Conservation (phyloP, 108 stramenopile genomes). For the Aurantiochytrium sp. region DNA sequence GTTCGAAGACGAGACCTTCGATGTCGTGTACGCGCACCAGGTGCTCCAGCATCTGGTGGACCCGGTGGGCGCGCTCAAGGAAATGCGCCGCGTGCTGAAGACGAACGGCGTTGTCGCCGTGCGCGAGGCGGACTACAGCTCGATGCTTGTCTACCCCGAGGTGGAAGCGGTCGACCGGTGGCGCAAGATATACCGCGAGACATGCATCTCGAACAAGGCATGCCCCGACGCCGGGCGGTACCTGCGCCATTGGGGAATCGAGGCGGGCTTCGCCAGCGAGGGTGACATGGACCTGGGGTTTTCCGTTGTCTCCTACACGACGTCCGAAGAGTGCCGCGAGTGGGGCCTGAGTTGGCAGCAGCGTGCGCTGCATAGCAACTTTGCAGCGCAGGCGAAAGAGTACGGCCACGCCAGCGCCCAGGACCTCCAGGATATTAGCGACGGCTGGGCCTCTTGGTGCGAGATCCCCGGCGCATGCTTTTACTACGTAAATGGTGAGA, state of each 20-base stretch:
- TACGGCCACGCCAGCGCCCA: neutral
- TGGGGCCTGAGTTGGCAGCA: neutral
- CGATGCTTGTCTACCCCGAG: neutral
- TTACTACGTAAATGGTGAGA: constrained; percentile 27
- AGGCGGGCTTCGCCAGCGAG: neutral
- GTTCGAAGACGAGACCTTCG: constrained; percentile 18
- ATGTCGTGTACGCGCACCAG: neutral
- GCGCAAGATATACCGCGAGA: neutral
- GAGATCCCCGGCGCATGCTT: neutral
- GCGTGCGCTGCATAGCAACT: neutral
- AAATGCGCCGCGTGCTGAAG: constrained; percentile 19
- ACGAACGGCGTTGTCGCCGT: neutral
- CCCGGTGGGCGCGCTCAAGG: neutral
- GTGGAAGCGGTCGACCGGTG: neutral
- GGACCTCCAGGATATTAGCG: neutral
- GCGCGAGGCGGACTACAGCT: neutral
- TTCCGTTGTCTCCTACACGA: neutral
- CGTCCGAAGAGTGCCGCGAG: neutral
- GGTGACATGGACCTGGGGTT: neutral
- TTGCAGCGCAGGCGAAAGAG: neutral
- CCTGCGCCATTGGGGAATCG: neutral
- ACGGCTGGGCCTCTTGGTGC: neutral
- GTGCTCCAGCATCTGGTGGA: constrained; percentile 17
- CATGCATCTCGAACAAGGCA: neutral
- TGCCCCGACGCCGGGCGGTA: neutral